phyloP scores from a whole-genome alignment of 2,329 filamentous ascomycete genomes.

The Ramularia endophylla region DNA sequence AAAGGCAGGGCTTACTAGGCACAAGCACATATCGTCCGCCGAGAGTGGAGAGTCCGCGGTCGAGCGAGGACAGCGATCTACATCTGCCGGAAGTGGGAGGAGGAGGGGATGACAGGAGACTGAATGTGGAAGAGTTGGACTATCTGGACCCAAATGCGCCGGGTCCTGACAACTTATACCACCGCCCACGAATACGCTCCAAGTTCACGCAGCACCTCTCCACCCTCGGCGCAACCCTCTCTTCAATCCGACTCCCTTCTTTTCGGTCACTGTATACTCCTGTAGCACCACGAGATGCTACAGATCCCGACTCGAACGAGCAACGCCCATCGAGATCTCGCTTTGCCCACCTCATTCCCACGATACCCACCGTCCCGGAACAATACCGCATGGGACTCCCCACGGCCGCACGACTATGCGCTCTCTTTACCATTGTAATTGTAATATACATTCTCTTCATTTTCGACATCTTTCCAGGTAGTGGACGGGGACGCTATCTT shows the following conservation, averaged over 20 bases:
- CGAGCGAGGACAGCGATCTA: conserved; percentile 48
- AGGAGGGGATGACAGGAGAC: conserved; percentile 51
- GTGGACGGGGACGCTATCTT: conserved; percentile 56
- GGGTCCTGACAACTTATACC: conserved; percentile 23
- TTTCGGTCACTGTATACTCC: conserved; percentile 39
- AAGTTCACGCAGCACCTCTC: conserved; percentile 54
- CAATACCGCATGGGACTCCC: conserved; percentile 53
- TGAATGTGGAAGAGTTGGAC: conserved; percentile 86
- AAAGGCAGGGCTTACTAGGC: conserved; percentile 69
- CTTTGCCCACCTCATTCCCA: conserved; percentile 17
- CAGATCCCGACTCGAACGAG: conserved; percentile 11
- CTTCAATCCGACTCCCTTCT: conserved; percentile 48
- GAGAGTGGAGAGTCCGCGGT: conserved; percentile 74
- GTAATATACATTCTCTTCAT: conserved; percentile 82
- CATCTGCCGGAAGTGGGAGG: conserved; percentile 50
- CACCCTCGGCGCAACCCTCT: conserved; percentile 52
- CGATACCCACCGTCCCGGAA: conserved; percentile 40
- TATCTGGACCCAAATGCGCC: conserved; percentile 55
- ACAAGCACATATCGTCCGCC: conserved; percentile 60
- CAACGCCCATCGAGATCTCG: conserved; percentile 6
- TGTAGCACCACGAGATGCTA: conserved; percentile 10
- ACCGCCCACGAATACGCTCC: conserved; percentile 38
- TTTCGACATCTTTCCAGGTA: conserved; percentile 72
- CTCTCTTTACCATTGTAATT: conserved; percentile 66
- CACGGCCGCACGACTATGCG: conserved; percentile 66